Evolutionary conservation across 2,329 filamentous ascomycete genomes (phyloP).

Genomic region (Trichoderma polysporum): DNA sequence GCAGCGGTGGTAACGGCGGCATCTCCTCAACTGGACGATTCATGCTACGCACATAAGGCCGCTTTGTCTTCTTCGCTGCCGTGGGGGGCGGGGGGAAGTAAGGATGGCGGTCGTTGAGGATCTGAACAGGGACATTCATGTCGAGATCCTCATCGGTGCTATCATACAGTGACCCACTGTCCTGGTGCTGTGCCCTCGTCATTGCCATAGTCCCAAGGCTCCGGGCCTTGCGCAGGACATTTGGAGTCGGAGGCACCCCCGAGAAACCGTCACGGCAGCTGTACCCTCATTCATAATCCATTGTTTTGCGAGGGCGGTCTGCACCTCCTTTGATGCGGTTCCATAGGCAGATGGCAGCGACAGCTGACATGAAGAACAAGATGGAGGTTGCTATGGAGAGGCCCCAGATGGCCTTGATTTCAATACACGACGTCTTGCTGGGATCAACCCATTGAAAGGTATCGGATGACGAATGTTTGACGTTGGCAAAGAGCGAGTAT

Average conservation of each 20-base stretch:
- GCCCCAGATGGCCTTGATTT: slow-evolving; percentile 87
- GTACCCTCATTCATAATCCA: slow-evolving; percentile 53
- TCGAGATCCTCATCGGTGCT: slow-evolving; percentile 32
- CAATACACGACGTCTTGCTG: slow-evolving; percentile 67
- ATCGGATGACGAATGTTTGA: slow-evolving; percentile 25
- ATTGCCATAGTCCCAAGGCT: slow-evolving; percentile 42
- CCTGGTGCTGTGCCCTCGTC: slow-evolving; percentile 27
- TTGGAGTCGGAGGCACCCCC: slow-evolving; percentile 25
- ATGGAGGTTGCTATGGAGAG: slow-evolving; percentile 76
- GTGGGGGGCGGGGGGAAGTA: slow-evolving; percentile 40
- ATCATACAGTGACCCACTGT: slow-evolving; percentile 29
- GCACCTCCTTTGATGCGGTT: slow-evolving; percentile 51
- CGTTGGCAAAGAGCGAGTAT: slow-evolving; percentile 43
- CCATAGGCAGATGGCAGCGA: slow-evolving; percentile 62
- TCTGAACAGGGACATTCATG: slow-evolving; percentile 25
- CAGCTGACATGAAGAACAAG: slow-evolving; percentile 63
- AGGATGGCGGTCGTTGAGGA: slow-evolving; percentile 25
- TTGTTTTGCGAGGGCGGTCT: slow-evolving; percentile 34
- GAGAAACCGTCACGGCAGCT: slow-evolving; percentile 45
- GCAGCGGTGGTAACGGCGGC: slow-evolving; percentile 33
- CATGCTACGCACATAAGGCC: slow-evolving; percentile 25
- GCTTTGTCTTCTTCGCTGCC: slow-evolving; percentile 33
- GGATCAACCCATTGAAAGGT: slow-evolving; percentile 49
- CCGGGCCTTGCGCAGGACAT: slow-evolving; percentile 28
- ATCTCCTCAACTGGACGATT: slow-evolving; percentile 32